These are phyloP conservation scores for Vitis hybrid DNA, from an alignment of 177 flowering plant genomes.

Conservation along the genomic window DNA sequence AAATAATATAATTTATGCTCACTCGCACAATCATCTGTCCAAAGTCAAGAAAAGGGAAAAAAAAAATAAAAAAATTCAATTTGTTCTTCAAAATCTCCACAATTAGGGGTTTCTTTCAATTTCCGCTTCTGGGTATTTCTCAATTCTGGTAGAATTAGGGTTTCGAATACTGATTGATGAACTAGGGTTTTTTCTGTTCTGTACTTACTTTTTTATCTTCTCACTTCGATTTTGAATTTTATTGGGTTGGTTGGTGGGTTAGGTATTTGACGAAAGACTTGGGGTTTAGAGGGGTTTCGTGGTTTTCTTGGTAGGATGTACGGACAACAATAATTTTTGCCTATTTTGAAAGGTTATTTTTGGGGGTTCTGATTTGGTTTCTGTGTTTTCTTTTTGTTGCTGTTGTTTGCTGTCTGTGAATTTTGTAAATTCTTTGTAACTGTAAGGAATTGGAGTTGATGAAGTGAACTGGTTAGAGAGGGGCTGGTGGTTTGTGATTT, in stretches of 20 bases:
- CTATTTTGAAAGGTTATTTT: not conserved
- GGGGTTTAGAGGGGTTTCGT: constrained; percentile 1
- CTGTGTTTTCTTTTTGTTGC: not conserved
- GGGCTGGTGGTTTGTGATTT: not conserved
- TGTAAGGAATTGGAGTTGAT: not conserved
- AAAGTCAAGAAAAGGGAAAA: not conserved
- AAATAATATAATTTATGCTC: not conserved
- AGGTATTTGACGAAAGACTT: not conserved
- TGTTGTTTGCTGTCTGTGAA: not conserved
- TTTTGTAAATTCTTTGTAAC: not conserved
- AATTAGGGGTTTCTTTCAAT: constrained; percentile 20
- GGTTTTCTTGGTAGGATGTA: not conserved
- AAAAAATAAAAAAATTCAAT: constrained; percentile 22
- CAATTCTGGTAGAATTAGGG: not conserved
- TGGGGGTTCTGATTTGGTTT: not conserved
- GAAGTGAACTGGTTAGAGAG: not conserved
- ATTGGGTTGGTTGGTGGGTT: not conserved
- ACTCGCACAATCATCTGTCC: not conserved
- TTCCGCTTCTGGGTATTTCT: constrained; percentile 23
- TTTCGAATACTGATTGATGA: not conserved
- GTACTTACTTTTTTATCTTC: not conserved
- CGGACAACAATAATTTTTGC: not conserved
- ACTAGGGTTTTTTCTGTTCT: not conserved
- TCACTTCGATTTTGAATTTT: not conserved
- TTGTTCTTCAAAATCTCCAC: constrained; percentile 4